phyloP scores from a whole-genome alignment of 108 stramenopile genomes.

The Cylindrotheca closterium region DNA sequence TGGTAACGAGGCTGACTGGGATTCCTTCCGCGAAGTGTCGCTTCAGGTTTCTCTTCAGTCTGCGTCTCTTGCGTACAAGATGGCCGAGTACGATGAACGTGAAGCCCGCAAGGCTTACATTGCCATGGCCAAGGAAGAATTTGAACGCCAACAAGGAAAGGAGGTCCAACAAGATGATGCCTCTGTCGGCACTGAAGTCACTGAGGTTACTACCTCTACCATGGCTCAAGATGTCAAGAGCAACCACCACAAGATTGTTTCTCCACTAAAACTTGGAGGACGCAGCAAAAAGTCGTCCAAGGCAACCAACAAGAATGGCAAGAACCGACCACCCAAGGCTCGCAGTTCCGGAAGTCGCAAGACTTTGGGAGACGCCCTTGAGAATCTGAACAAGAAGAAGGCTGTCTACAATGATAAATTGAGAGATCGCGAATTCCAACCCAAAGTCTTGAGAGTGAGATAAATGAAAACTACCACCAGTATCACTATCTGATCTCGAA shows the following conservation, averaged over 20 bases:
- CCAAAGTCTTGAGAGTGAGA: no score
- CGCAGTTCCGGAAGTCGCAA: not conserved
- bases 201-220: not conserved
- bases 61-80: not conserved
- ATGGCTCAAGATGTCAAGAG: not conserved
- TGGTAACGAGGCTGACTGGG: constrained; percentile 8
- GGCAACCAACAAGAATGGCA: not conserved
- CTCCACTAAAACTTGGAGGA: no score
- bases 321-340: not conserved
- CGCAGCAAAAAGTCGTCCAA: not conserved
- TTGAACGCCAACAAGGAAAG: no score
- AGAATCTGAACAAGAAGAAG: not conserved
- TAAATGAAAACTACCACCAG: no score
- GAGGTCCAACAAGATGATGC: not conserved
- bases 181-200: not conserved
- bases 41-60: not conserved
- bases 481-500: no score
- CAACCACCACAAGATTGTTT: not conserved
- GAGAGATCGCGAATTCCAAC: not conserved
- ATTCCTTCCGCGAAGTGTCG: not conserved
- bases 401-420: not conserved
- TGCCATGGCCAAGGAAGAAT: no score
- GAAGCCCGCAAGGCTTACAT: not conserved
- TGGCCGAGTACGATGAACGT: not conserved
- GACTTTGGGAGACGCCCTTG: not conserved